phyloP scores from a whole-genome alignment of 352 stramenopile species.

The Phytophthora lateralis region DNA sequence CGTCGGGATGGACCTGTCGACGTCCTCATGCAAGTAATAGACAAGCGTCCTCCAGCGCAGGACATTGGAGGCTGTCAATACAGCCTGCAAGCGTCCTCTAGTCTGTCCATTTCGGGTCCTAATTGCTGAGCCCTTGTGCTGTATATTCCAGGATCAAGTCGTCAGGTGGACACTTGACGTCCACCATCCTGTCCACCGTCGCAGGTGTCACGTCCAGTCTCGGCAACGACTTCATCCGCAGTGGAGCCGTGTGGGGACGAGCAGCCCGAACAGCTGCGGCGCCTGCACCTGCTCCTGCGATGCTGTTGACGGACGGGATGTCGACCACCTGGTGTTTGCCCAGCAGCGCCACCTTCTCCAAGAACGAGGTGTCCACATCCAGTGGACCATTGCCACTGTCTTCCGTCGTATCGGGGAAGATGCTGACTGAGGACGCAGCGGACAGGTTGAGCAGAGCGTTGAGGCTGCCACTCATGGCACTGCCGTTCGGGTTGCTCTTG shows the following conservation, averaged over 20 bases:
- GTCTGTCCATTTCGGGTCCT: background rate
- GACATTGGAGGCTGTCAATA: background rate
- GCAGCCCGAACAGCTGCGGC: constrained; percentile 22
- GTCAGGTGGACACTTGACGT: background rate
- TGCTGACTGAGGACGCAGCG: background rate
- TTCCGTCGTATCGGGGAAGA: background rate
- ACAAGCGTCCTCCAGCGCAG: background rate
- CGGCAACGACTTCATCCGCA: constrained; percentile 57
- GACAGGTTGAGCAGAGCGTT: constrained; percentile 21
- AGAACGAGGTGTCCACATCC: constrained; percentile 38
- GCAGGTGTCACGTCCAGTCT: constrained; percentile 30
- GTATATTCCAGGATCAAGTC: background rate
- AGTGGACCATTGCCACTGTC: constrained; percentile 6
- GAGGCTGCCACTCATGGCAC: constrained; percentile 10
- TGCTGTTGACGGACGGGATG: constrained; percentile 14
- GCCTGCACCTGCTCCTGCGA: background rate
- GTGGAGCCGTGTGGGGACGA: constrained; percentile 53
- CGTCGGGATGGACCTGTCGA: constrained; percentile 21
- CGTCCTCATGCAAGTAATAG: constrained; percentile 6
- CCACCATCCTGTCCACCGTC: background rate
- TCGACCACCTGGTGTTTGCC: constrained; percentile 41
- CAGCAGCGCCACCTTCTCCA: constrained; percentile 52
- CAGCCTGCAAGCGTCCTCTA: constrained; percentile 2
- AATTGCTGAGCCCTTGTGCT: constrained; percentile 5
- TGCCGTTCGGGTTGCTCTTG: constrained; percentile 16